These are phyloP conservation scores for Anastatica hierochuntica DNA, from an alignment of 345 rosid species.

Conservation along the genomic window DNA sequence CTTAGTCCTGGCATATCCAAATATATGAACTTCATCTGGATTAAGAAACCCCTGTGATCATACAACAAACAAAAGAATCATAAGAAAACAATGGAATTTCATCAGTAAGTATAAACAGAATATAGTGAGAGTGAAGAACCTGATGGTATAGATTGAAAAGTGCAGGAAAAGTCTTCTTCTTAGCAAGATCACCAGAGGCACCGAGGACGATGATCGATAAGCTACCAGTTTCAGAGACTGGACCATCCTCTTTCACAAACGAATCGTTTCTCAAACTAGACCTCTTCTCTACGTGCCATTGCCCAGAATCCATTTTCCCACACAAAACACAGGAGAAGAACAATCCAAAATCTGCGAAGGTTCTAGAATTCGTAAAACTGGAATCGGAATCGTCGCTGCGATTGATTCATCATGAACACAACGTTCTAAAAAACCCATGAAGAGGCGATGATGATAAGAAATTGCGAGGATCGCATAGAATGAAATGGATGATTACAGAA, in stretches of 20 bases:
- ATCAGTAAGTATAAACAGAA: no score
- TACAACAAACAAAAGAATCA: not conserved
- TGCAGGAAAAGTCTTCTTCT: slow-evolving; percentile 98
- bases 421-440: no score
- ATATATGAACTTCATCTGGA: slow-evolving; percentile 74
- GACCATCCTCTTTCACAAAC: slow-evolving; percentile 30
- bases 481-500: no score
- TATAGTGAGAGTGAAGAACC: slow-evolving; percentile 39
- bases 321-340: no score
- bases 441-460: no score
- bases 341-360: no score
- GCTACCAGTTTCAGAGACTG: slow-evolving; percentile 60
- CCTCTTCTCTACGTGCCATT: slow-evolving; percentile 67
- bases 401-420: no score
- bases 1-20: slow-evolving; percentile 93
- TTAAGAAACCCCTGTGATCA: slow-evolving; percentile 75
- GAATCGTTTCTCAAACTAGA: slow-evolving; percentile 41
- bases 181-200: slow-evolving; percentile 99
- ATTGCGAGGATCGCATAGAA: no score
- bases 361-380: no score
- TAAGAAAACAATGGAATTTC: not conserved
- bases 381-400: no score
- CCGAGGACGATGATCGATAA: slow-evolving; percentile 86
- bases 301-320: slow-evolving; percentile 56
- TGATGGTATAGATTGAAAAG: slow-evolving; percentile 88